Conservation (phyloP, 257 asterid genomes). For the Fraxinus americana region DNA sequence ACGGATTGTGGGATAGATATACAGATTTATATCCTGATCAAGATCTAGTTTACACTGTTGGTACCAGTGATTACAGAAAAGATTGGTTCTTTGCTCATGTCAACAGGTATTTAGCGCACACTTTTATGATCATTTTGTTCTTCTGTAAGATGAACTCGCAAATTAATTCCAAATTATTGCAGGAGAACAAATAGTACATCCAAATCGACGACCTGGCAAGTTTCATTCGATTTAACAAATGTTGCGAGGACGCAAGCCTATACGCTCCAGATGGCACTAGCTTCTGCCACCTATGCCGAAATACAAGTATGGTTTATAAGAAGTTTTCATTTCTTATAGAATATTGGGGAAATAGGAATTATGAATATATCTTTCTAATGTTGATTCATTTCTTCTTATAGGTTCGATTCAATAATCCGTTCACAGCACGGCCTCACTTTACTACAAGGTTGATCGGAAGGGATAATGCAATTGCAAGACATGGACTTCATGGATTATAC, state of each 20-base stretch:
- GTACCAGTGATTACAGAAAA: constrained; percentile 39
- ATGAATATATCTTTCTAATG: constrained; percentile 17
- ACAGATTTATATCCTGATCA: constrained; percentile 36
- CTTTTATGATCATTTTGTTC: neutral
- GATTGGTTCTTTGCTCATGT: constrained; percentile 70
- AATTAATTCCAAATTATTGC: neutral
- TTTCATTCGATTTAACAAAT: constrained; percentile 43
- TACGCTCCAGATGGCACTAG: constrained; percentile 65
- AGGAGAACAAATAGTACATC: constrained; percentile 31
- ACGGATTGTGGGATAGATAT: too few relatives aligned
- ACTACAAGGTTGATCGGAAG: constrained; percentile 49
- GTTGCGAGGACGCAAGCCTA: constrained; percentile 40
- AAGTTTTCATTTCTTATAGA: neutral
- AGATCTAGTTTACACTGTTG: constrained; percentile 51
- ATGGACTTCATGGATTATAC: constrained; percentile 77
- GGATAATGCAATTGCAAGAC: constrained; percentile 82
- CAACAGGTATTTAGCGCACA: constrained; percentile 40
- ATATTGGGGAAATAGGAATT: neutral
- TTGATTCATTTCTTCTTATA: constrained; percentile 3
- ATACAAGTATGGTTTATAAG: constrained; percentile 44
- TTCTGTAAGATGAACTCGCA: neutral
- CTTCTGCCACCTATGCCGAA: constrained; percentile 57
- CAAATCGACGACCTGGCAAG: constrained; percentile 62
- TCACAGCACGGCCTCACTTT: constrained; percentile 32
- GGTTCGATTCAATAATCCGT: constrained; percentile 51